A percentile compares a stretch with the other conserved stretches of the same genome.
phyloP scores from a whole-genome alignment of 495 filamentous ascomycete genomes.

The Penicillium robsamsonii region DNA sequence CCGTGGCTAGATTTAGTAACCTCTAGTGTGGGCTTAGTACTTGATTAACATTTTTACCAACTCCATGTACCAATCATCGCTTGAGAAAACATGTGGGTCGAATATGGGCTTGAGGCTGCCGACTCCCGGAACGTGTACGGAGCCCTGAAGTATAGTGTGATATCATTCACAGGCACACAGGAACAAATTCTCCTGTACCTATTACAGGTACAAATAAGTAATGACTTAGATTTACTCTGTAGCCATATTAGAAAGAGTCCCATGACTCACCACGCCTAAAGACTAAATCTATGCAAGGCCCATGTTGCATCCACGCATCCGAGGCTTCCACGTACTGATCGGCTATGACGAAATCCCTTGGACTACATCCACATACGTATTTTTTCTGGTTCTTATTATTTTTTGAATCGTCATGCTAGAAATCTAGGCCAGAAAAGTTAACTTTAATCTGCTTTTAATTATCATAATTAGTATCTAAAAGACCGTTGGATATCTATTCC shows the following conservation, averaged over 20 bases:
- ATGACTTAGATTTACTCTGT: neutral
- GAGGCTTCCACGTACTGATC: slow-evolving; percentile 11
- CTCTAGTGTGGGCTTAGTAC: neutral
- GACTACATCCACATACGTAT: neutral
- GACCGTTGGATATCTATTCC: neutral
- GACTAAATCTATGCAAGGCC: slow-evolving; percentile 7
- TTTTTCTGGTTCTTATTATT: neutral
- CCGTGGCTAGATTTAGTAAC: neutral
- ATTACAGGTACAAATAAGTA: neutral
- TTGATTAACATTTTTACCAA: neutral
- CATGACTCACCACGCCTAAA: slow-evolving; percentile 5
- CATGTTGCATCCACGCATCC: slow-evolving; percentile 13
- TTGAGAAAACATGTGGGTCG: neutral
- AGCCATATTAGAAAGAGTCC: neutral
- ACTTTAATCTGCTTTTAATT: neutral
- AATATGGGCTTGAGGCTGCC: neutral
- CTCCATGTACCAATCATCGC: slow-evolving; percentile 8
- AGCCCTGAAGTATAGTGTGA: neutral
- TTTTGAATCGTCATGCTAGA: neutral
- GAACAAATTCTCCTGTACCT: neutral
- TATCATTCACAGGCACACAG: neutral
- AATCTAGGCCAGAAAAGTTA: neutral
- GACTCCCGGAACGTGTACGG: neutral
- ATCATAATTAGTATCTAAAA: neutral
- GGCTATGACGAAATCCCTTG: slow-evolving; percentile 10